phyloP scores from a whole-genome alignment of 1,284 basidiomycete genomes.

The Marasmius tenuissimus region DNA sequence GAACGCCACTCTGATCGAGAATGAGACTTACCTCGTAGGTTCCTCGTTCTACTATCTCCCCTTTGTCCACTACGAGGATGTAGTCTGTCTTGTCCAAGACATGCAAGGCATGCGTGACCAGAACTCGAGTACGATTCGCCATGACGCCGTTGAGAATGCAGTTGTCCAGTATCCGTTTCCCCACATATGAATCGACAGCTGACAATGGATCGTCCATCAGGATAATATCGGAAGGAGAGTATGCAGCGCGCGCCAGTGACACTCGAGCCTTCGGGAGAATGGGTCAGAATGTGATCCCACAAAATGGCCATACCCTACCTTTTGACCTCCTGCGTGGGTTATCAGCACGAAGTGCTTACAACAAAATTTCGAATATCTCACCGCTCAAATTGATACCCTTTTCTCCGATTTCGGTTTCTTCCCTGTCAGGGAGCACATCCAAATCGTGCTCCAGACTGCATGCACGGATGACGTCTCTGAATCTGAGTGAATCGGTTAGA shows the following conservation, averaged over 20 bases:
- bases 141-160: conserved; percentile 61
- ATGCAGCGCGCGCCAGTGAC: conserved; percentile 78
- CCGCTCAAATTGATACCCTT: conserved; percentile 73
- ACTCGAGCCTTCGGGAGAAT: conserved; percentile 61
- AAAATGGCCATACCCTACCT: conserved; percentile 33
- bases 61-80: conserved; percentile 77
- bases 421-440: conserved; percentile 62
- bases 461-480: conserved; percentile 54
- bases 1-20: background rate
- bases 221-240: conserved; percentile 73
- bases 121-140: conserved; percentile 63
- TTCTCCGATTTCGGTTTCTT: conserved; percentile 83
- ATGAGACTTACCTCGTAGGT: conserved; percentile 47
- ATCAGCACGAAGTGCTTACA: background rate
- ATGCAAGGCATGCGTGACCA: conserved; percentile 77
- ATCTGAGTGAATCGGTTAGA: conserved; percentile 28
- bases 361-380: conserved; percentile 13
- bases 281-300: conserved; percentile 24
- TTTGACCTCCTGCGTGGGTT: conserved; percentile 47
- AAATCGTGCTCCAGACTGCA: conserved; percentile 69
- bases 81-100: conserved; percentile 68
- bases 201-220: conserved; percentile 73
- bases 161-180: conserved; percentile 59
- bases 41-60: conserved; percentile 62
- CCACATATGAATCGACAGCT: conserved; percentile 74